Conservation (phyloP, 331 rosid species). For the Cucumis variabilis region DNA sequence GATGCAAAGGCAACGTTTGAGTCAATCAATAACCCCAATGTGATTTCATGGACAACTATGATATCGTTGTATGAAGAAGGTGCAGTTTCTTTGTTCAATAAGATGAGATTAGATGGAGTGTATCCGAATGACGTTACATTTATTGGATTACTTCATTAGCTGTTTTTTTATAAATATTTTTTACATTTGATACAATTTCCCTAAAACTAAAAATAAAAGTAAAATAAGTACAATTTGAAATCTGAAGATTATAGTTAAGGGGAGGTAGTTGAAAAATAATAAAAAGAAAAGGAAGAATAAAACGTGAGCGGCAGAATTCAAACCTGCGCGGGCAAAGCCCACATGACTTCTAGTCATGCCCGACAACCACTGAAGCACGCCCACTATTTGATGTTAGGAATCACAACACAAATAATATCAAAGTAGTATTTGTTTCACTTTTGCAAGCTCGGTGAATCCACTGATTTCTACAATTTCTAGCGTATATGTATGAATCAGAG, state of each 20-base stretch:
- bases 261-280: too few relatives aligned
- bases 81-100: constrained; percentile 62
- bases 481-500: too few relatives aligned
- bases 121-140: constrained; percentile 87
- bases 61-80: constrained; percentile 71
- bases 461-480: too few relatives aligned
- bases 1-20: constrained; percentile 71
- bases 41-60: constrained; percentile 90
- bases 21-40: constrained; percentile 61
- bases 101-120: constrained; percentile 74
- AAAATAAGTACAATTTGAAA: too few relatives aligned
- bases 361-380: constrained; percentile 99
- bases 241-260: too few relatives aligned
- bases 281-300: too few relatives aligned
- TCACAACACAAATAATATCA: too few relatives aligned
- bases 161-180: too few relatives aligned
- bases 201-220: too few relatives aligned
- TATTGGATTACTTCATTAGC: constrained; percentile 78
- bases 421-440: too few relatives aligned
- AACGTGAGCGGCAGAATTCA: constrained; percentile 92
- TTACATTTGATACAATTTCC: too few relatives aligned
- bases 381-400: constrained; percentile 13
- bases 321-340: constrained; percentile 99
- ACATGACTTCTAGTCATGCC: constrained; percentile 99
- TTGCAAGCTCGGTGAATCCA: too few relatives aligned